phyloP scores from a whole-genome alignment of 2,329 filamentous ascomycete species.

The Clonostachys rhizophaga region DNA sequence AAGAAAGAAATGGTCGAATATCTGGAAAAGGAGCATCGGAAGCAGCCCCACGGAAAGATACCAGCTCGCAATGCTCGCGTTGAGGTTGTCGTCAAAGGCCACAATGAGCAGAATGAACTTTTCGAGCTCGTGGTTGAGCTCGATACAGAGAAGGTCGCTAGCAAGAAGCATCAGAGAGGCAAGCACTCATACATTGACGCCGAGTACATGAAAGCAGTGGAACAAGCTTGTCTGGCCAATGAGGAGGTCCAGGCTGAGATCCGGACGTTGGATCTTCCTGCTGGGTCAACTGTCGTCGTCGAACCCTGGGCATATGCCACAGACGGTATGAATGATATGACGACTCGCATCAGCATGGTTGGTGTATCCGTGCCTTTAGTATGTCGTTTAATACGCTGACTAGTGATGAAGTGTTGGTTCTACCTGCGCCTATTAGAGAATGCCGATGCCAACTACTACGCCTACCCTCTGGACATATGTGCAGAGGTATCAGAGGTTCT shows the following conservation, averaged over 20 bases:
- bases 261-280: conserved; percentile 32
- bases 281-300: conserved; percentile 35
- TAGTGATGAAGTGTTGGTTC: conserved; percentile 12
- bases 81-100: conserved; percentile 17
- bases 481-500: conserved; percentile 41
- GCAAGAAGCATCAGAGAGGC: conserved; percentile 24
- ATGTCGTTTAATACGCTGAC: no score
- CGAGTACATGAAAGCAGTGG: conserved; percentile 39
- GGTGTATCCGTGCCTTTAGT: not conserved
- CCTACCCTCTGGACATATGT: conserved; percentile 46
- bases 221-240: conserved; percentile 39
- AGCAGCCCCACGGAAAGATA: conserved; percentile 13
- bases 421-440: conserved; percentile 22
- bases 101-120: conserved; percentile 7
- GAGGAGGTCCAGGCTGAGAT: conserved; percentile 34
- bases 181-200: conserved; percentile 42
- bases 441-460: conserved; percentile 47
- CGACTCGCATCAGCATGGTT: conserved; percentile 40
- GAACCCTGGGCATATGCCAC: conserved; percentile 53
- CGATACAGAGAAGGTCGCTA: conserved; percentile 6
- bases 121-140: conserved; percentile 23
- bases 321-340: conserved; percentile 47
- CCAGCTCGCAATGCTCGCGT: conserved; percentile 22
- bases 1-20: conserved; percentile 40
- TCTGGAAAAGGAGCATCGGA: conserved; percentile 27